These are phyloP conservation scores for Helicostylum pulchrum DNA, from an alignment of 192 early-diverging fungal genomes.

Conservation along the genomic window DNA sequence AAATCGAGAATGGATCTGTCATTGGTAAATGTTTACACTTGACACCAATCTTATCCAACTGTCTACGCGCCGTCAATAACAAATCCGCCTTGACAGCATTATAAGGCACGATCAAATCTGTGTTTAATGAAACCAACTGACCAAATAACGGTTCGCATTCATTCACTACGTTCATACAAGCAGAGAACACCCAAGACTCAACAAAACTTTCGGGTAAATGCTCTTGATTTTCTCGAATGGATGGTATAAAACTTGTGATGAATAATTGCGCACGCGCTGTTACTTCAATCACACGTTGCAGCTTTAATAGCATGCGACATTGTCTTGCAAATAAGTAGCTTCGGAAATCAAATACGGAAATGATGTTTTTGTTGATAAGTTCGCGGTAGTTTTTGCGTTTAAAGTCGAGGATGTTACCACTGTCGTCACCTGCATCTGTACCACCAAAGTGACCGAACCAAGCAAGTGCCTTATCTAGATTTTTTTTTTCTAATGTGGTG, in stretches of 20 bases:
- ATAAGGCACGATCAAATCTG: slow-evolving; percentile 49
- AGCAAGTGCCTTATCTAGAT: slow-evolving; percentile 70
- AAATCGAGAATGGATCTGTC: slow-evolving; percentile 52
- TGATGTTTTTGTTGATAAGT: slow-evolving; percentile 84
- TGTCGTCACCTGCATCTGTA: slow-evolving; percentile 81
- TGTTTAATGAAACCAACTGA: slow-evolving; percentile 36
- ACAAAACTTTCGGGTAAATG: slow-evolving; percentile 61
- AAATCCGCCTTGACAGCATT: slow-evolving; percentile 76
- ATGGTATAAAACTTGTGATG: slow-evolving; percentile 66
- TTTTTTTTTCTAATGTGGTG: not conserved
- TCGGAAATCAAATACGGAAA: slow-evolving; percentile 94
- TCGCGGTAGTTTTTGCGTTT: slow-evolving; percentile 81
- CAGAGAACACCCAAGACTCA: slow-evolving; percentile 79
- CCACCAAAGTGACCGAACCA: slow-evolving; percentile 96
- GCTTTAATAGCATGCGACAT: slow-evolving; percentile 66
- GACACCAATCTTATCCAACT: slow-evolving; percentile 77
- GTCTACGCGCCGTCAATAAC: slow-evolving; percentile 68
- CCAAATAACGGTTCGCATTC: slow-evolving; percentile 77
- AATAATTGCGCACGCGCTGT: slow-evolving; percentile 71
- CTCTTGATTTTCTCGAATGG: slow-evolving; percentile 65
- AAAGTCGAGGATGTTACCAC: slow-evolving; percentile 74
- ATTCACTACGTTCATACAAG: slow-evolving; percentile 70
- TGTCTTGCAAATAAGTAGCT: slow-evolving; percentile 96
- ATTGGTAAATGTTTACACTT: slow-evolving; percentile 52
- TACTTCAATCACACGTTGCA: slow-evolving; percentile 64